phyloP scores from a whole-genome alignment of 2,329 filamentous ascomycete species.

The Leptographium lundbergii region DNA sequence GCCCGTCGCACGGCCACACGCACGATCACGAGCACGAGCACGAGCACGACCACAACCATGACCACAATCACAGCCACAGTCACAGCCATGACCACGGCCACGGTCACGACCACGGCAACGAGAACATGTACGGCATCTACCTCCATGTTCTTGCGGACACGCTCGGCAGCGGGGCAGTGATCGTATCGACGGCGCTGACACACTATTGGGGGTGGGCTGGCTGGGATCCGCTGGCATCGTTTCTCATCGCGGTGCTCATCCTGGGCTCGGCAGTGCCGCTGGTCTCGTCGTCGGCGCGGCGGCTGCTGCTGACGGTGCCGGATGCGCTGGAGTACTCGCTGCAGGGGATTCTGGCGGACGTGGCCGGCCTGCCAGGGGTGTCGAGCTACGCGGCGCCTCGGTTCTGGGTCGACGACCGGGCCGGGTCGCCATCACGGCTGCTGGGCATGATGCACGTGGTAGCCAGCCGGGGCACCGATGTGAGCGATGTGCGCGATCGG shows the following conservation, averaged over 20 bases:
- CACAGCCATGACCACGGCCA: conserved; percentile 20
- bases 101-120: conserved; percentile 39
- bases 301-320: conserved; percentile 72
- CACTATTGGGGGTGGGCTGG: conserved; percentile 82
- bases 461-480: conserved; percentile 55
- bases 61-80: conserved; percentile 21
- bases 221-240: conserved; percentile 90
- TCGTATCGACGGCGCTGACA: conserved; percentile 79
- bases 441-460: conserved; percentile 80
- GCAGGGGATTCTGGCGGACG: conserved; percentile 72
- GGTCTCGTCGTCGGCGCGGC: conserved; percentile 71
- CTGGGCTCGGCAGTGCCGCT: conserved; percentile 85
- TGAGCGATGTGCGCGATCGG: conserved; percentile 76
- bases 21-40: conserved; percentile 39
- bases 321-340: conserved; percentile 78
- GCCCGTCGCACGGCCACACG: conserved; percentile 19
- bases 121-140: conserved; percentile 97
- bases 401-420: conserved; percentile 78
- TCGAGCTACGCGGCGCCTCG: conserved; percentile 75
- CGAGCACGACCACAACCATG: conserved; percentile 17
- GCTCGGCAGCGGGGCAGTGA: conserved; percentile 85
- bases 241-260: conserved; percentile 85
- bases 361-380: conserved; percentile 72
- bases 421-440: conserved; percentile 81
- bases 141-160: conserved; percentile 91